A percentile compares a stretch with the other conserved stretches of the same genome.
Evolutionary conservation across 345 rosid species (phyloP).

Genomic region (Eucalyptus cloeziana): DNA sequence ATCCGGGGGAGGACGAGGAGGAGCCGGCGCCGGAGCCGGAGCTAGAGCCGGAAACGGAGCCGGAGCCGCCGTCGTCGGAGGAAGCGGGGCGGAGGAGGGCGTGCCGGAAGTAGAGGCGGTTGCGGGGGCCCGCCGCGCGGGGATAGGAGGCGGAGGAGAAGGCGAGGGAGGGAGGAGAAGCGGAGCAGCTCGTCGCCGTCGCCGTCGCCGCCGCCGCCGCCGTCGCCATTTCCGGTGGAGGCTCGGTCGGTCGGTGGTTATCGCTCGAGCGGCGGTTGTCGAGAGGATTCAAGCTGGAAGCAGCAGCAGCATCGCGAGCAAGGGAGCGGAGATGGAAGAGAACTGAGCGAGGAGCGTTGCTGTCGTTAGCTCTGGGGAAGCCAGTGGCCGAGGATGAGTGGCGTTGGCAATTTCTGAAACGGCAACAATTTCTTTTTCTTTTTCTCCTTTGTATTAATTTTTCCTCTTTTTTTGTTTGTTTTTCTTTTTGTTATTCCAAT

Average conservation of each 20-base stretch:
- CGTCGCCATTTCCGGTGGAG: not conserved
- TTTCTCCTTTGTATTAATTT: not conserved
- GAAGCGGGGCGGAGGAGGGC: not conserved
- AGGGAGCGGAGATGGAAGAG: not conserved
- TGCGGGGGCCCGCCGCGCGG: not conserved
- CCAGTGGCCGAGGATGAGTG: not conserved
- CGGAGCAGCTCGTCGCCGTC: not conserved
- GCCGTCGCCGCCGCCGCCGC: not conserved
- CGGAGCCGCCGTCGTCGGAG: not conserved
- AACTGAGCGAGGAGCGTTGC: not conserved
- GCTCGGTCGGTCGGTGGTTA: not conserved
- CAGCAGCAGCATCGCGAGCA: not conserved
- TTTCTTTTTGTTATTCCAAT: not conserved
- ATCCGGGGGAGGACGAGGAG: not conserved
- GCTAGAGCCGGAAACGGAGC: not conserved
- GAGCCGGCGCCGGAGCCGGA: not conserved
- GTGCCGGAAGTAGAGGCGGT: not conserved
- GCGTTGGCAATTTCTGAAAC: not conserved
- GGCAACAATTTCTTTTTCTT: not conserved
- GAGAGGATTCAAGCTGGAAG: not conserved
- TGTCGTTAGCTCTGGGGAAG: not conserved
- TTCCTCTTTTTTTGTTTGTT: not conserved
- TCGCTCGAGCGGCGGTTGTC: not conserved
- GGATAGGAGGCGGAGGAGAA: conserved; percentile 9
- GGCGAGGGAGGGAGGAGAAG: conserved; percentile 1